Conservation (phyloP, 148 eudicot genomes). For the Camellia sinensis region DNA sequence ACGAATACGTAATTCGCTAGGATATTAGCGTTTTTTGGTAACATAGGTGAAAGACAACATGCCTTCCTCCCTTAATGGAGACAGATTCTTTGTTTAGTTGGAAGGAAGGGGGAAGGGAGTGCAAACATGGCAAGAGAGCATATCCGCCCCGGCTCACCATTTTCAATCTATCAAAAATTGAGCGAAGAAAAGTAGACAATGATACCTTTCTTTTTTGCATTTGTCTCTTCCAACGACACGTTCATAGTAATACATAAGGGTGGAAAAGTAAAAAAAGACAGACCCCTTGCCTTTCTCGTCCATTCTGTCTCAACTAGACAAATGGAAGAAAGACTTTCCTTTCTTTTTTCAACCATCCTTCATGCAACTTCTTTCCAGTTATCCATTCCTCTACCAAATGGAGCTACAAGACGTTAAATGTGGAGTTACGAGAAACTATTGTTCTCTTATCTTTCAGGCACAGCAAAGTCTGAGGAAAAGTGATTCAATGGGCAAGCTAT, state of each 20-base stretch:
- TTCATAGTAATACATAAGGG: neutral
- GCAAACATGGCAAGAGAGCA: neutral
- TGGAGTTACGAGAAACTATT: neutral
- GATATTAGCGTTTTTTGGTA: too few species aligned
- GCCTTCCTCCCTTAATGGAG: too few species aligned
- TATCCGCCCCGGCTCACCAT: neutral
- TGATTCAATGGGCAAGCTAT: conserved; percentile 11
- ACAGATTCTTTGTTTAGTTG: neutral
- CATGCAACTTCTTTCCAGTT: neutral
- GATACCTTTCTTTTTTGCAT: neutral
- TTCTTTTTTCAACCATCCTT: neutral
- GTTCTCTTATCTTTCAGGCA: neutral
- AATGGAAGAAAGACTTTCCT: neutral
- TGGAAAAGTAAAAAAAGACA: neutral
- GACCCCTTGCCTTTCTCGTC: neutral
- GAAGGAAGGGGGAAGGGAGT: neutral
- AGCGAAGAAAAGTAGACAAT: neutral
- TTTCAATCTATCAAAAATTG: neutral
- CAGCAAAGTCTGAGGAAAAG: neutral
- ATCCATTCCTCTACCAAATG: neutral
- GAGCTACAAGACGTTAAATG: neutral
- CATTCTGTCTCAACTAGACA: neutral
- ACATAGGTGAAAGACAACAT: too few species aligned
- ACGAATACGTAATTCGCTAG: too few species aligned
- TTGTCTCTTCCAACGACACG: neutral